Conservation (phyloP, 2,329 filamentous ascomycete species). For the Aspergillus novofumigatus region DNA sequence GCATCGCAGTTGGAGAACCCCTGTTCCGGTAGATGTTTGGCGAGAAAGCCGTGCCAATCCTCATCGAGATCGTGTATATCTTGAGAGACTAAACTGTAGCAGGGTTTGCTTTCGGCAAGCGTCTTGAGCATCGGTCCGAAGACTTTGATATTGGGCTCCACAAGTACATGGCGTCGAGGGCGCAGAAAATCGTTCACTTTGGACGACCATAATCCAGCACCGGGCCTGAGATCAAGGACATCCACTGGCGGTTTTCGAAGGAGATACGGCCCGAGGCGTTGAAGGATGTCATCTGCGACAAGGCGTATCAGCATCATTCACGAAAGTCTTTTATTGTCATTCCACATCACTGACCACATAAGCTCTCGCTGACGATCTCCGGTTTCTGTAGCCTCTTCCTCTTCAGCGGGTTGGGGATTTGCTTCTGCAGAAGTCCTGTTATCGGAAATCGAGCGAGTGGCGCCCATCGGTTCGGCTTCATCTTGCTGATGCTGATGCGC, state of each 20-base stretch:
- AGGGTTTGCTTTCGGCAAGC: conserved; percentile 48
- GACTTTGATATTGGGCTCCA: conserved; percentile 63
- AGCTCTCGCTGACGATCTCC: conserved; percentile 27
- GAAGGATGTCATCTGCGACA: conserved; percentile 59
- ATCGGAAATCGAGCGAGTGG: conserved; percentile 20
- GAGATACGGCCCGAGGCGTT: conserved; percentile 66
- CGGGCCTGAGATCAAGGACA: conserved; percentile 82
- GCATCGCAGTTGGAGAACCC: conserved; percentile 35
- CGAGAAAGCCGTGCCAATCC: conserved; percentile 39
- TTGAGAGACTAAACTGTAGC: conserved; percentile 48
- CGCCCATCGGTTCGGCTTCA: conserved; percentile 14
- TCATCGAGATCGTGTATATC: conserved; percentile 57
- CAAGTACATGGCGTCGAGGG: conserved; percentile 76
- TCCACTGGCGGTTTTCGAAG: conserved; percentile 72
- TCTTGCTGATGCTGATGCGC: conserved; percentile 1
- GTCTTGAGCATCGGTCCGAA: conserved; percentile 61
- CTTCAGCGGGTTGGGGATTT: conserved; percentile 4
- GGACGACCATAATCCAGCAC: conserved; percentile 70
- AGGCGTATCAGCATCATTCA: conserved; percentile 2
- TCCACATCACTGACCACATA: conserved; percentile 28
- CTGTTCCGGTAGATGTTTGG: conserved; percentile 52
- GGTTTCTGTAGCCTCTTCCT: conserved; percentile 8
- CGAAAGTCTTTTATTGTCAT: too few relatives aligned
- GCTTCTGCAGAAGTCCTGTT: conserved; percentile 13
- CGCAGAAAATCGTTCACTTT: conserved; percentile 70